Evolutionary conservation across 1,284 basidiomycete genomes (phyloP), one percentile per base, ranked within the genome.

Genomic region (Boletellus dicymbophilus): DNA sequence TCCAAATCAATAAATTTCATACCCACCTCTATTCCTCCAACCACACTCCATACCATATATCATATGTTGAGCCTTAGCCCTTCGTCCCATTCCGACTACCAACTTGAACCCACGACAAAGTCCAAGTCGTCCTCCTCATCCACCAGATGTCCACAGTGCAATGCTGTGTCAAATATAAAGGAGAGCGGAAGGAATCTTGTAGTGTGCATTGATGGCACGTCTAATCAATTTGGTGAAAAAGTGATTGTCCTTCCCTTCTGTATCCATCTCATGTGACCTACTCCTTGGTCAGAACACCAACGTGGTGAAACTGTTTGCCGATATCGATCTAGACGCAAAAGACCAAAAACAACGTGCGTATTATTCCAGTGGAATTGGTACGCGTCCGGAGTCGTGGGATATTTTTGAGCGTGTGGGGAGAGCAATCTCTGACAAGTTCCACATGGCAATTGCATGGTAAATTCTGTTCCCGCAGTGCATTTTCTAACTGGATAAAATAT

Each of bases 341-440:
- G 5, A 22, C 5, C 52, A 39, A 7, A 23, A 39, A 18, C 65
- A 67, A 34, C 49, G 60, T n/a, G 62, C 61, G 6, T 70, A 59
- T 49, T 71, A 71, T 44, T 61, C 61, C 44, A 71, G 65, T 50
- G 68, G 69, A 5, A 67, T 69, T 22, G 69, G 68, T 21, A 70
- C 68, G 2, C 62, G 61, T 41, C 62, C 49, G n/a, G 57, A 49
- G 22, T 39, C 57, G 37, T 15, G 58, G 43, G 20, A 58, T 53
- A 21, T 52, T 16, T 26, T 26, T n/a, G n/a, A n/a, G n/a, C n/a
- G n/a, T n/a, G n/a, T n/a, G n/a, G n/a, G n/a, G n/a, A n/a, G n/a
- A n/a, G n/a, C n/a, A n/a, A n/a, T n/a, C n/a, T n/a, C n/a, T n/a
- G n/a, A n/a, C n/a, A n/a, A n/a, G n/a, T n/a, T n/a, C n/a, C n/a